Evolutionary conservation across 2,329 filamentous ascomycete genomes (phyloP).

Genomic region (Aureobasidium zeae): DNA sequence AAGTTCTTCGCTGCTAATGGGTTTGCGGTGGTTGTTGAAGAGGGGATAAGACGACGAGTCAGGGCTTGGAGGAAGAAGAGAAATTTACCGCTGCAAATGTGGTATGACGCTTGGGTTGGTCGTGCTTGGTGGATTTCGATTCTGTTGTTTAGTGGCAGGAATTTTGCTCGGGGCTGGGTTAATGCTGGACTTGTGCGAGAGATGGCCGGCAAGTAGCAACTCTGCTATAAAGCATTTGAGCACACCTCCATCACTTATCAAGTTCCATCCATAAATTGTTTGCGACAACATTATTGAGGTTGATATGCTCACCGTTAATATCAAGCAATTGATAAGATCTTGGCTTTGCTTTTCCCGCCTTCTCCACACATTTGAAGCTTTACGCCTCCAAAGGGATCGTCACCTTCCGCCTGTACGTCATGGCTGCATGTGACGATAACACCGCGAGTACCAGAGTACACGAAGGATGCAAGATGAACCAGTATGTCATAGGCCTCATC

Average conservation of each 20-base stretch:
- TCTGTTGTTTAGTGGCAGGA: conserved; percentile 33
- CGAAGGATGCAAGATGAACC: not conserved
- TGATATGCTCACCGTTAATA: not conserved
- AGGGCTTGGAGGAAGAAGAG: conserved; percentile 19
- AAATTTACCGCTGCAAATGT: conserved; percentile 19
- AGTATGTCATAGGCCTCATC: not conserved
- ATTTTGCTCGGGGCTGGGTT: conserved; percentile 37
- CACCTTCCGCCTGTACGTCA: conserved; percentile 1
- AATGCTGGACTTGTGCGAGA: conserved; percentile 34
- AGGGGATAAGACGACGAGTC: conserved; percentile 21
- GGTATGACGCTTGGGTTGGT: conserved; percentile 29
- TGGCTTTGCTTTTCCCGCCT: conserved; percentile 7
- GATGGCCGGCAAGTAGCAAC: conserved; percentile 26
- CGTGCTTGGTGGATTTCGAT: conserved; percentile 35
- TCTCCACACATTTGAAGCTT: conserved; percentile 9
- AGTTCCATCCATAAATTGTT: too few species aligned
- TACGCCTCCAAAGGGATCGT: not conserved
- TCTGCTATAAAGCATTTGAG: too few species aligned
- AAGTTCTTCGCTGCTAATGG: conserved; percentile 28
- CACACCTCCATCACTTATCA: too few species aligned
- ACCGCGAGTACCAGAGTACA: not conserved
- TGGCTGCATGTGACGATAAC: not conserved
- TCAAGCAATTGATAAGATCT: not conserved
- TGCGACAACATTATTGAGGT: not conserved
- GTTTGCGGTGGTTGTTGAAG: conserved; percentile 25